A percentile compares a stretch with the other conserved stretches of the same genome.
phyloP scores from a whole-genome alignment of 768 basidiomycete genomes.

The Tylopilus sp. region DNA sequence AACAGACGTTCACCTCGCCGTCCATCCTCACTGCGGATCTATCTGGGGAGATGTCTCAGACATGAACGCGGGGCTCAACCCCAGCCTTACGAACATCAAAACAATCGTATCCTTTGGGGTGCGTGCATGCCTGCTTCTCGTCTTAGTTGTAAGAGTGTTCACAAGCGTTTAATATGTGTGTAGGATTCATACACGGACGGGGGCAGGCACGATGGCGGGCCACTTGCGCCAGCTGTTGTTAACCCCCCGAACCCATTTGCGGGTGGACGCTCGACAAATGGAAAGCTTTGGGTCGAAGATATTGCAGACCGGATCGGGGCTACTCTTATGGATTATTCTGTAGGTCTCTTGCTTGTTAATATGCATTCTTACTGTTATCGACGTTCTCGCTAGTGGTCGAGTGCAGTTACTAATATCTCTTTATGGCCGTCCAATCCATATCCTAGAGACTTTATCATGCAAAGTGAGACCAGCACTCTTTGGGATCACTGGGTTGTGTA shows the following conservation, averaged over 20 bases:
- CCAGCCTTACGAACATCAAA: constrained; percentile 35
- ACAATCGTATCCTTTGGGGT: constrained; percentile 56
- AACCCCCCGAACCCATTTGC: constrained; percentile 43
- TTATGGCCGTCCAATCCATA: constrained; percentile 51
- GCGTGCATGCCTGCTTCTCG: constrained; percentile 6
- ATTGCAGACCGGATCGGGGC: constrained; percentile 40
- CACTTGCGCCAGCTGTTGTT: constrained; percentile 40
- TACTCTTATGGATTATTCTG: constrained; percentile 49
- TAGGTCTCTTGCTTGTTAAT: constrained; percentile 19
- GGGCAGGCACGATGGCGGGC: constrained; percentile 43
- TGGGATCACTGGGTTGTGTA: not conserved
- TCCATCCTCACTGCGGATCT: constrained; percentile 43
- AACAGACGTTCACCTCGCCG: constrained; percentile 39
- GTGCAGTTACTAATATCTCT: constrained; percentile 45
- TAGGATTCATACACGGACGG: constrained; percentile 53
- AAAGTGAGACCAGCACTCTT: constrained; percentile 32
- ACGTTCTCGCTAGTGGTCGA: constrained; percentile 26
- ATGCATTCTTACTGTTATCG: not conserved
- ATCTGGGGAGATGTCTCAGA: constrained; percentile 41
- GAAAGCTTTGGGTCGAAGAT: constrained; percentile 48
- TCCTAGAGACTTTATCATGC: constrained; percentile 44
- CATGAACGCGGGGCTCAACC: constrained; percentile 45
- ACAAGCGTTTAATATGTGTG: not conserved
- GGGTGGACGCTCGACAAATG: constrained; percentile 51
- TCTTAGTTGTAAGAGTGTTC: not conserved